A percentile compares a stretch with the other conserved stretches of the same genome.
phyloP scores from a whole-genome alignment of 2,329 filamentous ascomycete genomes.

The Curvularia verruculosa region DNA sequence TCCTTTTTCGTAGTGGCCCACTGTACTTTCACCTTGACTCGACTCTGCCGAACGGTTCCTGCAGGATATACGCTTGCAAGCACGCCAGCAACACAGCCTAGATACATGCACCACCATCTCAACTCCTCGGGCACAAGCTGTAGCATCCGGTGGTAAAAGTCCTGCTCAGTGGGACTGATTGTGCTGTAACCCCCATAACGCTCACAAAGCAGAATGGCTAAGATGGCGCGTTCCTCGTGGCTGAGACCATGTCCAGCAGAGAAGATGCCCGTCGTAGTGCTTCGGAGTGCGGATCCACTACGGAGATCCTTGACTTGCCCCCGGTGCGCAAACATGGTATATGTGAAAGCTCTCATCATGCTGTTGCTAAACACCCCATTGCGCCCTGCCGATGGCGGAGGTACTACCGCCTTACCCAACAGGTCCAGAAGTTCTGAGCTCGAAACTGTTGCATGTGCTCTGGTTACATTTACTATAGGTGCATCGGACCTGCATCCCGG shows the following conservation, averaged over 20 bases:
- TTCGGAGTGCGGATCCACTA: conserved; percentile 73
- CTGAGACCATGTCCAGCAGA: conserved; percentile 73
- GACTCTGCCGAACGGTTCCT: conserved; percentile 55
- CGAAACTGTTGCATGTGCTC: conserved; percentile 58
- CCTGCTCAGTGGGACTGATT: conserved; percentile 63
- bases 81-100: conserved; percentile 65
- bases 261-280: conserved; percentile 71
- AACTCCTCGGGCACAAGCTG: conserved; percentile 60
- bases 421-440: conserved; percentile 55
- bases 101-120: conserved; percentile 69
- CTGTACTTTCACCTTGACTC: conserved; percentile 31
- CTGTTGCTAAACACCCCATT: conserved; percentile 51
- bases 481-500: conserved; percentile 64
- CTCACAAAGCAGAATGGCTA: conserved; percentile 74
- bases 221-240: conserved; percentile 71
- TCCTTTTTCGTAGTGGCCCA: conserved; percentile 39
- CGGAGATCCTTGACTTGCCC: conserved; percentile 53
- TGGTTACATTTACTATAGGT: conserved; percentile 69
- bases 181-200: conserved; percentile 69
- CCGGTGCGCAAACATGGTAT: conserved; percentile 61
- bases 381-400: conserved; percentile 21
- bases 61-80: conserved; percentile 67
- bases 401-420: conserved; percentile 56
- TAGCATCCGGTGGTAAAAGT: conserved; percentile 61
- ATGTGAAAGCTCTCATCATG: conserved; percentile 63